These are phyloP conservation scores for Pseudoneurospora amorphoporcata DNA, from an alignment of 495 filamentous ascomycete species.

Conservation along the genomic window DNA sequence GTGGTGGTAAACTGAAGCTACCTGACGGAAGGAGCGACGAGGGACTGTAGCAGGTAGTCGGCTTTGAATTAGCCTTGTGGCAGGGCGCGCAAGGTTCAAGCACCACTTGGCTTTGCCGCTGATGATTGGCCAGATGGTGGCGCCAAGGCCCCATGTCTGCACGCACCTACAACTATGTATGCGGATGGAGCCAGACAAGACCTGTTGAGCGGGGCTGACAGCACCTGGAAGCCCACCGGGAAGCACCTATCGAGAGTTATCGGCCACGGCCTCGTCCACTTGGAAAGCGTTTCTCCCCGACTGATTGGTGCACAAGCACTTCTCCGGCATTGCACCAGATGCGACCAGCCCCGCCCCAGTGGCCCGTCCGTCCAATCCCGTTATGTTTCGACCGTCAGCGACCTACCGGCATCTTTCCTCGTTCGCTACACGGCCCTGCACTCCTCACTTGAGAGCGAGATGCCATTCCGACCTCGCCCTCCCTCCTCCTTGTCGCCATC, in stretches of 20 bases:
- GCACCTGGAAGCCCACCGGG: background rate
- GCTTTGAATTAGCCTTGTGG: slow-evolving; percentile 29
- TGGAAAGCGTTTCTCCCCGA: background rate
- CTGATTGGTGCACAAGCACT: background rate
- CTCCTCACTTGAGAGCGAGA: background rate
- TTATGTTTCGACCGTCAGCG: background rate
- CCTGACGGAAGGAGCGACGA: background rate
- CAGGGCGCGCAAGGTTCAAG: slow-evolving; percentile 6
- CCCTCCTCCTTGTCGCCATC: background rate
- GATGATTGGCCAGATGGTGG: background rate
- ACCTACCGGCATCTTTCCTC: background rate
- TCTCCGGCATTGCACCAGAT: background rate
- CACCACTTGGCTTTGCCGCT: background rate
- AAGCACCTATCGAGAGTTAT: background rate
- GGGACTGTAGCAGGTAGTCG: slow-evolving; percentile 9
- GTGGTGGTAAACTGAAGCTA: slow-evolving; percentile 12
- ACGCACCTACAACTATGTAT: background rate
- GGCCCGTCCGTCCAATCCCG: background rate
- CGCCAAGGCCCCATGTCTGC: background rate
- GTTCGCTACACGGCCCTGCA: background rate
- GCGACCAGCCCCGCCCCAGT: background rate
- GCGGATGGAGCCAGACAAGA: background rate
- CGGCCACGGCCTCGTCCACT: background rate
- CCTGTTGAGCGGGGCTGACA: background rate
- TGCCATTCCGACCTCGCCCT: background rate